These are phyloP conservation scores for Monosporozyma yasuniensis DNA, from an alignment of 805 yeast species.

Conservation along the genomic window DNA sequence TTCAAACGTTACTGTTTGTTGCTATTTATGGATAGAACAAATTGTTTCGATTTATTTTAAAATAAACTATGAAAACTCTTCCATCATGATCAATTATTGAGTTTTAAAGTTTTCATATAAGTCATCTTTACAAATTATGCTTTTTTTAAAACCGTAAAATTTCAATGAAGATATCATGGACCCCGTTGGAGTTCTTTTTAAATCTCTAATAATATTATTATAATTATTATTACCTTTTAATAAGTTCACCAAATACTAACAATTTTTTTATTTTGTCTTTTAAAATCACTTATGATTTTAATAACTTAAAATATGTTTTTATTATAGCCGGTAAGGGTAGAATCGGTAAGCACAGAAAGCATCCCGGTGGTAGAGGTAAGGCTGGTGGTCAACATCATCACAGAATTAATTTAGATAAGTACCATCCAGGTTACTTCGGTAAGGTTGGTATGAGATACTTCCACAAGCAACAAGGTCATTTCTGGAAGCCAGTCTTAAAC, in stretches of 20 bases:
- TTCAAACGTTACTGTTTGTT: neutral
- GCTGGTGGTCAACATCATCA: constrained; percentile 99
- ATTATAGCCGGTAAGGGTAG: constrained; percentile 98
- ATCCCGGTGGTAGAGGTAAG: constrained; percentile 99
- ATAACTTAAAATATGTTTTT: neutral
- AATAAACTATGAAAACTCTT: constrained; percentile 4
- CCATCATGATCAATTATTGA: constrained; percentile 3
- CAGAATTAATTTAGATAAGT: constrained; percentile 99
- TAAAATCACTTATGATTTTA: neutral
- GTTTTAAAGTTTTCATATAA: too few species aligned
- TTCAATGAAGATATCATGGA: neutral
- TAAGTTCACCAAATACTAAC: neutral
- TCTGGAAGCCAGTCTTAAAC: constrained; percentile 98
- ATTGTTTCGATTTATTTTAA: neutral
- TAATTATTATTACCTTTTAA: neutral
- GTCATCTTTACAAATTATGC: neutral
- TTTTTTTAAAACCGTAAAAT: neutral
- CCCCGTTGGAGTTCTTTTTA: neutral
- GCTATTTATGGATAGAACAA: neutral
- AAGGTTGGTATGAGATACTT: constrained; percentile 99
- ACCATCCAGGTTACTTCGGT: constrained; percentile 99
- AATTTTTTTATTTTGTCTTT: neutral
- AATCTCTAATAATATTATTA: neutral
- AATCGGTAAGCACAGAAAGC: constrained; percentile 99
- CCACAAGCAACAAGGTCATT: constrained; percentile 90